Base-by-base conservation (phyloP, 306 rosid species). In the Psophocarpus tetragonolobus region DNA sequence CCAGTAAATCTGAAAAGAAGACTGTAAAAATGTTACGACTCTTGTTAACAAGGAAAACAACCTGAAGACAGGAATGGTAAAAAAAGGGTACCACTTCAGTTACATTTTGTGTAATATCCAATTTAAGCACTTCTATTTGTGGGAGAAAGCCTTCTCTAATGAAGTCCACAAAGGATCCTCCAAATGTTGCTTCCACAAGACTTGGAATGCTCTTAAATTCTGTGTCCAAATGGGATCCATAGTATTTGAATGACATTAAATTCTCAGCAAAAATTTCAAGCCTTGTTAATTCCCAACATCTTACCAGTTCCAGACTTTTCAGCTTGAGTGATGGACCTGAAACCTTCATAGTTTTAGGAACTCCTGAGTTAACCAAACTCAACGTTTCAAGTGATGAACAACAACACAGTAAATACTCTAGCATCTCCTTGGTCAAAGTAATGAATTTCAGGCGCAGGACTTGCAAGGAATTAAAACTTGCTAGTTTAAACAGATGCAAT, bases 191-290 rank as follows among this genome's bases (percentile, higher is more conserved):
- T 79, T 70, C 84, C 75, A 53, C 36, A 18, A 84, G 87, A 33
- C 71, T 36, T 62, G 87, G 82, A 39, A 75, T 76, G 1, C 72
- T 41, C 78, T 70, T 75, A 23, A 84, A 54, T 54, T 63, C 67
- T 42, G 21, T 35, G 41, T 80, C 72, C 67, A 80, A 69, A 63
- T 6, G 30, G 20, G 79, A 1, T 47, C 84, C 87, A 63, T 24
- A 69, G 79, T 80, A 84, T 79, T 41, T 74, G 50, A 79, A 69
- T 35, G 81, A 69, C 51, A 32, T 33, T 2, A 84, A 71, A 69
- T 84, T 70, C 39, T 75, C 79, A 44, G 87, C 87, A 42, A 33
- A 53, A 63, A 84, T 18, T 35, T 84, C 72, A n/a, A 84, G 35
- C 1, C 18, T 80, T 63, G 6, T 33, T 78, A 79, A 45, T 29